These are phyloP conservation scores for Russula earlei DNA, from an alignment of 768 basidiomycete species.

Conservation along the genomic window DNA sequence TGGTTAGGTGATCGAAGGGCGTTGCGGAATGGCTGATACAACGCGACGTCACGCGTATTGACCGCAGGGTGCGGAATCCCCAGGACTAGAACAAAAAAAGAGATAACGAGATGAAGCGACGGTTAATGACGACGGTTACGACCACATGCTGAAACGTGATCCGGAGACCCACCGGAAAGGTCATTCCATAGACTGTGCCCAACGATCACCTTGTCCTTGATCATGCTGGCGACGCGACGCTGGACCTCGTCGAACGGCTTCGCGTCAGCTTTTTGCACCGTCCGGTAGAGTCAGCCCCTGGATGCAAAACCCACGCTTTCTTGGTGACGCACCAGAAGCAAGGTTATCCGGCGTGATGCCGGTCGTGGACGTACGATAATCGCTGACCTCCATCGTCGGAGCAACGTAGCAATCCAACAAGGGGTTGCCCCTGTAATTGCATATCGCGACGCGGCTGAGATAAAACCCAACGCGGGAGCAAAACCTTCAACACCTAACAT, in stretches of 20 bases:
- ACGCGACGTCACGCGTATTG: conserved; percentile 67
- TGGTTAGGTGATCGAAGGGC: conserved; percentile 58
- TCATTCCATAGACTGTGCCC: conserved; percentile 79
- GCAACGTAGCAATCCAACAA: conserved; percentile 57
- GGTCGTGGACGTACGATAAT: conserved; percentile 62
- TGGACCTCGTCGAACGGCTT: conserved; percentile 56
- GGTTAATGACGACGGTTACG: neutral
- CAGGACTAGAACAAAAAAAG: conserved; percentile 40
- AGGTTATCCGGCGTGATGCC: conserved; percentile 39
- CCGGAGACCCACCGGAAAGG: conserved; percentile 48
- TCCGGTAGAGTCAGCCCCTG: neutral
- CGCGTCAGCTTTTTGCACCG: conserved; percentile 35
- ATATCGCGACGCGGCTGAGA: conserved; percentile 36
- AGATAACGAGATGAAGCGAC: conserved; percentile 11
- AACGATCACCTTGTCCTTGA: conserved; percentile 63
- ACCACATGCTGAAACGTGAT: conserved; percentile 5
- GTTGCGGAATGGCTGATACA: conserved; percentile 75
- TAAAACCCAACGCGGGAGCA: neutral
- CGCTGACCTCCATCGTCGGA: conserved; percentile 60
- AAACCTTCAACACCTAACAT: neutral
- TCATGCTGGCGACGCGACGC: conserved; percentile 49
- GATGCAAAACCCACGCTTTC: neutral
- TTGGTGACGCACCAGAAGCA: conserved; percentile 27
- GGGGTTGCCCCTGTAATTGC: conserved; percentile 37
- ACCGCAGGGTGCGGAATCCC: conserved; percentile 76